These are phyloP conservation scores for Escovopsis sp. DNA, from an alignment of 2,329 filamentous ascomycete genomes.

Conservation along the genomic window DNA sequence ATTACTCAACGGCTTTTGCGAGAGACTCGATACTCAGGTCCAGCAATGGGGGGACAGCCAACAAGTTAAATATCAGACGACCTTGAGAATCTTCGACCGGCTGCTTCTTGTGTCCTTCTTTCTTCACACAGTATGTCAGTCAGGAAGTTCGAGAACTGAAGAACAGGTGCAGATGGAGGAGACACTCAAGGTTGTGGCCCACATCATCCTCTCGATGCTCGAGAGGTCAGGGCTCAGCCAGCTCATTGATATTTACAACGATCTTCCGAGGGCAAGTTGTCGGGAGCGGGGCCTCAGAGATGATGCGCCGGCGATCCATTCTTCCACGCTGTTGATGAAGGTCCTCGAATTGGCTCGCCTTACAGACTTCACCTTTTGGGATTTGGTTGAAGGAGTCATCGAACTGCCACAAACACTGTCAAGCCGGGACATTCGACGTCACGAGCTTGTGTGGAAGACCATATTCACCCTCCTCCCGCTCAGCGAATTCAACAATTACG, in stretches of 20 bases:
- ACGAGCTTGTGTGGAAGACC: slow-evolving; percentile 43
- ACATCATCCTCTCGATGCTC: slow-evolving; percentile 24
- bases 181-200: slow-evolving; percentile 28
- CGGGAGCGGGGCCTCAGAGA: slow-evolving; percentile 38
- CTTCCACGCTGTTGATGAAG: slow-evolving; percentile 46
- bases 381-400: slow-evolving; percentile 33
- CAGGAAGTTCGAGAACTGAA: slow-evolving; percentile 15
- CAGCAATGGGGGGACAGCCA: slow-evolving; percentile 1
- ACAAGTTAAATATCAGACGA: slow-evolving; percentile 3
- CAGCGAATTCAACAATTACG: slow-evolving; percentile 41
- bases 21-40: slow-evolving; percentile 13
- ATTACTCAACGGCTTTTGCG: slow-evolving; percentile 25
- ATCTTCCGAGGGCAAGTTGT: slow-evolving; percentile 28
- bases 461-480: slow-evolving; percentile 49
- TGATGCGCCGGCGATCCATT: slow-evolving; percentile 30
- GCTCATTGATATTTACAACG: slow-evolving; percentile 31
- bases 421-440: slow-evolving; percentile 27
- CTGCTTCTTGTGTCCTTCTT: slow-evolving; percentile 20
- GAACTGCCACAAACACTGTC: slow-evolving; percentile 9
- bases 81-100: slow-evolving; percentile 15
- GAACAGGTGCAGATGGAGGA: slow-evolving; percentile 33
- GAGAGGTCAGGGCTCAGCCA: slow-evolving; percentile 26
- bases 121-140: slow-evolving; percentile 29
- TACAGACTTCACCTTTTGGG: slow-evolving; percentile 45
- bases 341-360: slow-evolving; percentile 35